These are phyloP conservation scores for Chaetomium sp. DNA, from an alignment of 2,329 filamentous ascomycete genomes.

Conservation along the genomic window DNA sequence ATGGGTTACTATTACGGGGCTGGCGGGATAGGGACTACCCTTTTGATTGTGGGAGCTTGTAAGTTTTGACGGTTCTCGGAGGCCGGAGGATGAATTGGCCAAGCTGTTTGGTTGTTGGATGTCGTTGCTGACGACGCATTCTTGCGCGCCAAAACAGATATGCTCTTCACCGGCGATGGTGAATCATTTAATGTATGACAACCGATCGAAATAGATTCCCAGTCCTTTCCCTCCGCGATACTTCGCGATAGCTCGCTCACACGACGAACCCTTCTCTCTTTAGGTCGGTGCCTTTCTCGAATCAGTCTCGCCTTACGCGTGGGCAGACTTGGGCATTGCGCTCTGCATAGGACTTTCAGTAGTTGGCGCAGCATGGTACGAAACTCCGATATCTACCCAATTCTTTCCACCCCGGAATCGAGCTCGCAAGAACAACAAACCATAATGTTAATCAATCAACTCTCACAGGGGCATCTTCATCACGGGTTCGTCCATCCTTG, in stretches of 20 bases:
- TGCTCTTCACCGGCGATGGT: constrained; percentile 96
- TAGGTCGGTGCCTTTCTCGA: constrained; percentile 91
- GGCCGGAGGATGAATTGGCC: not conserved
- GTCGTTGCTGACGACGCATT: constrained; percentile 13
- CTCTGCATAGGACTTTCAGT: constrained; percentile 95
- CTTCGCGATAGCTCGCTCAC: constrained; percentile 10
- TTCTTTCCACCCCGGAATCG: not conserved
- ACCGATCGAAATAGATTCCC: not conserved
- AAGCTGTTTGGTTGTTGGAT: not conserved
- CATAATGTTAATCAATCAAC: constrained; percentile 3
- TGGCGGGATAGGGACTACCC: constrained; percentile 60
- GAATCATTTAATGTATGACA: constrained; percentile 83
- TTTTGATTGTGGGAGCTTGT: constrained; percentile 74
- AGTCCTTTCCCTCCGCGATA: not conserved
- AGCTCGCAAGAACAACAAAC: too few relatives aligned
- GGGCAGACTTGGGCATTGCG: constrained; percentile 84
- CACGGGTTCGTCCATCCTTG: constrained; percentile 93
- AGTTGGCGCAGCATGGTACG: constrained; percentile 93
- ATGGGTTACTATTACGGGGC: constrained; percentile 71
- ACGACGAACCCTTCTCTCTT: constrained; percentile 21
- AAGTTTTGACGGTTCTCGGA: constrained; percentile 35
- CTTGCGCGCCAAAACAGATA: constrained; percentile 54
- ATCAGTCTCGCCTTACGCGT: constrained; percentile 86
- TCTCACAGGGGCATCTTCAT: constrained; percentile 88
- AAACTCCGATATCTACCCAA: not conserved